Evolutionary conservation across 2,329 filamentous ascomycete species (phyloP), one percentile per base, ranked within the genome.

Genomic region (Xylaria sp.): DNA sequence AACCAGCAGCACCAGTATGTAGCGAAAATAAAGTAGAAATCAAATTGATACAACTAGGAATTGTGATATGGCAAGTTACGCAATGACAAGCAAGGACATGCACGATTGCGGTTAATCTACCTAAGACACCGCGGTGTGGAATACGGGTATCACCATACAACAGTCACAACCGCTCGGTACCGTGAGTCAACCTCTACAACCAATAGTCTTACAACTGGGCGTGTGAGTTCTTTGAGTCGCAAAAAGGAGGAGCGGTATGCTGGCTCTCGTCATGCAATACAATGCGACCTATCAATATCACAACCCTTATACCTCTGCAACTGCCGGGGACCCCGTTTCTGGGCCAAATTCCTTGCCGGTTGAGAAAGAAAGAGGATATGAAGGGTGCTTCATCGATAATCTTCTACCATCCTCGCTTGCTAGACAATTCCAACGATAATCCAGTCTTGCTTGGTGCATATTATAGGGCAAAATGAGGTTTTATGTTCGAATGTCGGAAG

Each of bases 271-370:
- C 39, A 48, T 55, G 56, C 60, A 30, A 60, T 60, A 28, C 20
- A n/a, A 60, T 34, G 25, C 30, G 58, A 68, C 58, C n/a, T 56
- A 30, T 66, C 46, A 36, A 41, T 41, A 61, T 39, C 32, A 50
- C 55, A 43, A 20, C 28, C 23, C 28, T 61, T 41, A 6, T 15
- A 39, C 36, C 30, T 8, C n/a, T 15, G n/a, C 63, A 60, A 65
- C 55, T 65, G 46, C 63, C 63, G 63, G 46, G 25, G 48, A 13
- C 15, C 63, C 48, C 15, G 52, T 55, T 58, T 32, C 32, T 41
- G 20, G 52, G 36, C 53, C 20, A 39, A 57, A 28, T 57, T 41
- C 23, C 34, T 28, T 41, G 30, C 52, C 13, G 30, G 18, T 34
- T 41, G 20, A 41, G n/a, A 15, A 23, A 12, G 52, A 10, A 23